Base-by-base conservation (phyloP, 208 protist species). In the Acanthamoeba sp. region DNA sequence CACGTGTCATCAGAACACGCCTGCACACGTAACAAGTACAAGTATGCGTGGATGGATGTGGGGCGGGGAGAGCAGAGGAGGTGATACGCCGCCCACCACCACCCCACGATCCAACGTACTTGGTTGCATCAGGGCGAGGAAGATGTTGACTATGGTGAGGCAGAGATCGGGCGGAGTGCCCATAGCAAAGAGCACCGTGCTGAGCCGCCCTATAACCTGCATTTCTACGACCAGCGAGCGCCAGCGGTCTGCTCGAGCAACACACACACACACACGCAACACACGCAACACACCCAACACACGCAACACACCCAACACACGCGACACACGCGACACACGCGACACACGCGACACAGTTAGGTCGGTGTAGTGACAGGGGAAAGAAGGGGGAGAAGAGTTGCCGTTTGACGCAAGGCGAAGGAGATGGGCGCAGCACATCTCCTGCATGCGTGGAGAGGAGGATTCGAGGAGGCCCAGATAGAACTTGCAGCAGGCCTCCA, bases 381-480 rank as follows among this genome's bases (percentile, higher is more conserved):
- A n/a, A n/a, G n/a, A n/a, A n/a, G n/a, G n/a, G n/a, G n/a, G n/a
- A n/a, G n/a, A n/a, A n/a, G n/a, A n/a, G n/a, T n/a, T n/a, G n/a
- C 85, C 85, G 40, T 91, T 69, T 5, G 85, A 91, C 3, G 40
- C 59, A 4, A 91, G 29, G 10, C 85, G 85, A 32, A 3, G 4
- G 40, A 91, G 85, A 27, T 91, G 55, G 4, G 55, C 36, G 32
- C 42, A 71, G 27, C 50, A 91, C 55, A 59, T 66, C 36, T 36
- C 27, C 55, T 91, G 29, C 27, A 69, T 91, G 20, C 36, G 29
- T 34, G 10, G 52, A 6, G 42, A 59, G 27, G 29, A 42, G 18
- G 85, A 91, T 16, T 91, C 85, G 24, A 91, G 55, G 27, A 91
- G 36, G 29, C 32, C 29, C 3, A 71, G 27, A n/a, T 91, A 91